Percentiles rank a stretch among this genome's conserved stretches.
phyloP scores from a whole-genome alignment of 1,139 yeast genomes.

The Cylindricascospora bacillispora region DNA sequence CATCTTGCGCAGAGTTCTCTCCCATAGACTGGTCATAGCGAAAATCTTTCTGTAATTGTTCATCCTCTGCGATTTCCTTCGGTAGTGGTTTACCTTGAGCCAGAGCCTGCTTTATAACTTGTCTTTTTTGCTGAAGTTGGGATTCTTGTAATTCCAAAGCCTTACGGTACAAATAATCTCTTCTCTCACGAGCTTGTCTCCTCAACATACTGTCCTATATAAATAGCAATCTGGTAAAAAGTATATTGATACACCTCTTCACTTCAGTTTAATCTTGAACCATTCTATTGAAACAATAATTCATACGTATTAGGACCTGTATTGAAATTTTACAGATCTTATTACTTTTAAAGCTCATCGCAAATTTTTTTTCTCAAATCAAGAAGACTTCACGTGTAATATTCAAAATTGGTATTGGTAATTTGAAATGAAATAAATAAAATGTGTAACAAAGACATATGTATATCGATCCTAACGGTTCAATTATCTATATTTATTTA shows the following conservation, averaged over 20 bases:
- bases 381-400: no score
- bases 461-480: no score
- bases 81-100: slow-evolving; percentile 88
- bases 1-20: slow-evolving; percentile 33
- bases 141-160: slow-evolving; percentile 87
- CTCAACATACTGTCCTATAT: slow-evolving; percentile 48
- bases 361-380: no score
- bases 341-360: no score
- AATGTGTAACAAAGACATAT: no score
- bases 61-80: slow-evolving; percentile 82
- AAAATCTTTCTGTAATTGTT: slow-evolving; percentile 64
- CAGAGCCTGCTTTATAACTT: slow-evolving; percentile 71
- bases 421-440: no score
- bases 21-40: slow-evolving; percentile 45
- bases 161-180: slow-evolving; percentile 82
- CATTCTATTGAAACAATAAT: no score
- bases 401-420: no score
- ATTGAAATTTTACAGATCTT: no score
- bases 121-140: slow-evolving; percentile 72
- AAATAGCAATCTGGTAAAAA: no score
- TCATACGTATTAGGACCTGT: no score
- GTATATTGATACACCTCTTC: background rate
- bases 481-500: no score
- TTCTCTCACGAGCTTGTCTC: slow-evolving; percentile 89
- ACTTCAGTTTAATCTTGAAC: background rate